Percentiles rank a stretch among this genome's conserved stretches.
phyloP scores from a whole-genome alignment of 768 basidiomycete genomes.

The Trametes elegans region DNA sequence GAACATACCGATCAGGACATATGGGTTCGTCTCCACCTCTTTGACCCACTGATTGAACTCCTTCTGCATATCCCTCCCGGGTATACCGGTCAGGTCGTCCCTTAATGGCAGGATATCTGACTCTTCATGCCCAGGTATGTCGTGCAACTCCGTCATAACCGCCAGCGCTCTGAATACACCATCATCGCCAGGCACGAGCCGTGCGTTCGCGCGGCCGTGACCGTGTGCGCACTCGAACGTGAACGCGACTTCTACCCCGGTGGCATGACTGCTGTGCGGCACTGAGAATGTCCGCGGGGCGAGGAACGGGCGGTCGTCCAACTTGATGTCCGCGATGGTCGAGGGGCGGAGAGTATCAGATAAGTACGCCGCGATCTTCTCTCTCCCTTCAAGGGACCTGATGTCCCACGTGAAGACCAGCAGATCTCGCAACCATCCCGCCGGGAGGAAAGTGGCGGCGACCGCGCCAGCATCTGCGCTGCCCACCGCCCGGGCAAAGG shows the following conservation, averaged over 20 bases:
- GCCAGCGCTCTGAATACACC: slow-evolving; percentile 36
- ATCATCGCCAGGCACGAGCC: slow-evolving; percentile 27
- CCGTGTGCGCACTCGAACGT: slow-evolving; percentile 35
- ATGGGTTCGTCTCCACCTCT: slow-evolving; percentile 38
- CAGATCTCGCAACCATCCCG: slow-evolving; percentile 42
- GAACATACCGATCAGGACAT: slow-evolving; percentile 37
- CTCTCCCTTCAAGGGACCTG: slow-evolving; percentile 35
- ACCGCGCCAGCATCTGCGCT: slow-evolving; percentile 25
- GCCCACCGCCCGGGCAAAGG: slow-evolving; percentile 23
- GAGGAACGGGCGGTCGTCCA: slow-evolving; percentile 28
- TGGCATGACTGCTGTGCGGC: slow-evolving; percentile 18
- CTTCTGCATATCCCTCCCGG: slow-evolving; percentile 34
- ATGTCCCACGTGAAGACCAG: slow-evolving; percentile 45
- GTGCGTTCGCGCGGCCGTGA: slow-evolving; percentile 35
- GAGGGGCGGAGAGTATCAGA: slow-evolving; percentile 21
- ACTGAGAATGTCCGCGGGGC: slow-evolving; percentile 7
- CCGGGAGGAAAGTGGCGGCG: slow-evolving; percentile 29
- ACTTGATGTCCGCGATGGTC: slow-evolving; percentile 27
- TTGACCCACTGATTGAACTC: slow-evolving; percentile 31
- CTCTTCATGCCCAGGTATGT: slow-evolving; percentile 37
- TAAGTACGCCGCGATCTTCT: slow-evolving; percentile 36
- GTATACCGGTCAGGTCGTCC: slow-evolving; percentile 36
- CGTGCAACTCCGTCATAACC: slow-evolving; percentile 33
- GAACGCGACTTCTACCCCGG: slow-evolving; percentile 37
- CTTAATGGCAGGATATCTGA: slow-evolving; percentile 29